Base-by-base conservation (phyloP, 2,329 filamentous ascomycete genomes). In the Cordyceps cicadae region DNA sequence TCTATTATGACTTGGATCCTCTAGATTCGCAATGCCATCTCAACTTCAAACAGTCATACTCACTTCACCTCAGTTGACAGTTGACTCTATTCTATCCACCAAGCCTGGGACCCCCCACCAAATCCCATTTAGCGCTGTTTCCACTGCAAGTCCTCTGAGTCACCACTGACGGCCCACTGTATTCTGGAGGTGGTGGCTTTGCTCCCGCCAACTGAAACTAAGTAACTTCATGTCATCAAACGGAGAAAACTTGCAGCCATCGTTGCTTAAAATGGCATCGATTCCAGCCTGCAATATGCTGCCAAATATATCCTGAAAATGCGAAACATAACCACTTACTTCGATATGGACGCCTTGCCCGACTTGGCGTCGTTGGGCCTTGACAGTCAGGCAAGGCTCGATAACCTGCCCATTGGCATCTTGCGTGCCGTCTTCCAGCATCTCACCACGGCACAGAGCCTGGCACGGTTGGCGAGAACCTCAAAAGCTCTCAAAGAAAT, bases 371-470 rank as follows among this genome's bases (percentile, higher is more conserved):
- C 53, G 19, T 29, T 61, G 39, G 34, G 53, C 37, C 59, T 61
- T 26, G 59, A 55, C 45, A 48, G 26, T 17, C 46, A 11, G 21
- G n/a, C 37, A 9, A 24, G 45, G 63, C 62, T 79, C 51, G 69
- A 72, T 41, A 65, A 67, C 17, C 69, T 79, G 1, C 76, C 77
- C 4, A 68, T 73, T 60, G 77, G 79, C 60, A 66, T 79, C 39
- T 62, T 79, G 17, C 70, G 75, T 60, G 68, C 76, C 46, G 65
- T 80, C 15, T 55, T 79, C 15, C 66, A 68, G 19, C 67, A 75
- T 62, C 62, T 80, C 17, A 71, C 77, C 49, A 77, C 74, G 11
- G 76, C 77, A 43, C 67, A 70, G 46, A 76, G 76, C 61, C 46
- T 79, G 1, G 70, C 73, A 5, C 64, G 68, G 48, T 69, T 80